Conservation (phyloP, 2,329 filamentous ascomycete species). For the Paecilomyces formosus region DNA sequence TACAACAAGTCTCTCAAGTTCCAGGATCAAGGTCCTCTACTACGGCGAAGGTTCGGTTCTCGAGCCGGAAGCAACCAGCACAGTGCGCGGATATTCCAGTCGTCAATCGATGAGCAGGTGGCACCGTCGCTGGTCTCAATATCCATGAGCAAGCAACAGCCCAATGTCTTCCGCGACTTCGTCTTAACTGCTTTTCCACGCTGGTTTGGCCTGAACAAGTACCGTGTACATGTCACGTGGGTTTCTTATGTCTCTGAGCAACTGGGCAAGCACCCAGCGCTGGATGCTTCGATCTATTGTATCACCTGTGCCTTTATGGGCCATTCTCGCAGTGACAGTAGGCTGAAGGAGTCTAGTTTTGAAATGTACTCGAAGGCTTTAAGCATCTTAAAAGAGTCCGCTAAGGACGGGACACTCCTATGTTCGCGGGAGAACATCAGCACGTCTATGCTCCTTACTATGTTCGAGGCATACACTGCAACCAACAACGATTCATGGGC, state of each 20-base stretch:
- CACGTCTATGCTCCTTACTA: slow-evolving; percentile 24
- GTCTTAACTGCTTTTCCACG: slow-evolving; percentile 15
- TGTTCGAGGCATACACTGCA: slow-evolving; percentile 27
- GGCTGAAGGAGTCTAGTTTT: slow-evolving; percentile 19
- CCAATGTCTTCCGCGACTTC: slow-evolving; percentile 17
- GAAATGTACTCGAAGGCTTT: slow-evolving; percentile 23
- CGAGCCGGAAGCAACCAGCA: not conserved
- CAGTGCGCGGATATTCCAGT: not conserved
- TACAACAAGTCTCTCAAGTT: slow-evolving; percentile 21
- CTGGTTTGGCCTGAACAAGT: slow-evolving; percentile 17
- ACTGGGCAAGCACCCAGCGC: slow-evolving; percentile 13
- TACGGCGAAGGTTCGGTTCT: slow-evolving; percentile 18
- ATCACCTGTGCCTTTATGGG: slow-evolving; percentile 23
- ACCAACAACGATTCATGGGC: slow-evolving; percentile 25
- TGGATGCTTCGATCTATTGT: slow-evolving; percentile 18
- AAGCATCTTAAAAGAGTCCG: slow-evolving; percentile 18
- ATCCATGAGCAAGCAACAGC: slow-evolving; percentile 14
- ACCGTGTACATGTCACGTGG: slow-evolving; percentile 16
- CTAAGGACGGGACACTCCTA: slow-evolving; percentile 15
- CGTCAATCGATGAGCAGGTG: slow-evolving; percentile 16
- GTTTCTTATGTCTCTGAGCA: slow-evolving; percentile 13
- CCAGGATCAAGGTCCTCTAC: slow-evolving; percentile 23
- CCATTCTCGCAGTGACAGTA: slow-evolving; percentile 12
- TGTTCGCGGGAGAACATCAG: slow-evolving; percentile 23
- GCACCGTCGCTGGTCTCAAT: slow-evolving; percentile 15